Conservation (phyloP, 2,329 filamentous ascomycete species). For the Parafenestella ontariensis region DNA sequence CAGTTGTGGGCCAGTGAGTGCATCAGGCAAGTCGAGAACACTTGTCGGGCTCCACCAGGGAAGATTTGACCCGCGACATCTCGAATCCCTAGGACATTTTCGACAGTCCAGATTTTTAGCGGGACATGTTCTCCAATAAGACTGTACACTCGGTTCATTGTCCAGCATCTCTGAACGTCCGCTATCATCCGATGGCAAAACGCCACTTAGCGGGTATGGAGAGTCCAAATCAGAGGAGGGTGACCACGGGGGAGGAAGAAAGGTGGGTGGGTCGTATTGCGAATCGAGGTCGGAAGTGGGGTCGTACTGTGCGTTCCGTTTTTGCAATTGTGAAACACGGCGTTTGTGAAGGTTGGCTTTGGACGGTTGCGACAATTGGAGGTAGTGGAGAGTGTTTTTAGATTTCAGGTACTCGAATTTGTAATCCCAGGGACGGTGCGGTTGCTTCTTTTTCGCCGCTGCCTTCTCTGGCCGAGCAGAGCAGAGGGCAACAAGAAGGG, state of each 20-base stretch:
- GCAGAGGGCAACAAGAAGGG: neutral
- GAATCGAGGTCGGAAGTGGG: neutral
- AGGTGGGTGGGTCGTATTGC: neutral
- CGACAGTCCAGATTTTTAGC: conserved; percentile 13
- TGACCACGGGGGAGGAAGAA: conserved; percentile 14
- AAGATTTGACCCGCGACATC: conserved; percentile 3
- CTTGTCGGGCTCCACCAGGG: conserved; percentile 1
- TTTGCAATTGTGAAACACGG: neutral
- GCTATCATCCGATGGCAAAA: conserved; percentile 16
- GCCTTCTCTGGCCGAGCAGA: neutral
- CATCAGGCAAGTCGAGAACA: neutral
- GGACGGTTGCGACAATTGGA: neutral
- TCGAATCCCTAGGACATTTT: conserved; percentile 16
- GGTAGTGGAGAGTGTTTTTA: conserved; percentile 1
- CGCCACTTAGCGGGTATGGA: conserved; percentile 10
- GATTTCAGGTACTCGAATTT: neutral
- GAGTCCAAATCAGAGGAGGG: conserved; percentile 10
- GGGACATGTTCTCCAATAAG: conserved; percentile 15
- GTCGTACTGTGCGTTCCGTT: neutral
- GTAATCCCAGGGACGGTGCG: conserved; percentile 1
- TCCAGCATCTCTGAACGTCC: conserved; percentile 21
- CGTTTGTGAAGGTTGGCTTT: neutral
- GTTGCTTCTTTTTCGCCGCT: neutral
- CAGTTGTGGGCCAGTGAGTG: neutral
- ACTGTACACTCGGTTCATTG: conserved; percentile 1